Base-by-base conservation (phyloP, 2,329 filamentous ascomycete species). In the Aspergillus alliaceus region DNA sequence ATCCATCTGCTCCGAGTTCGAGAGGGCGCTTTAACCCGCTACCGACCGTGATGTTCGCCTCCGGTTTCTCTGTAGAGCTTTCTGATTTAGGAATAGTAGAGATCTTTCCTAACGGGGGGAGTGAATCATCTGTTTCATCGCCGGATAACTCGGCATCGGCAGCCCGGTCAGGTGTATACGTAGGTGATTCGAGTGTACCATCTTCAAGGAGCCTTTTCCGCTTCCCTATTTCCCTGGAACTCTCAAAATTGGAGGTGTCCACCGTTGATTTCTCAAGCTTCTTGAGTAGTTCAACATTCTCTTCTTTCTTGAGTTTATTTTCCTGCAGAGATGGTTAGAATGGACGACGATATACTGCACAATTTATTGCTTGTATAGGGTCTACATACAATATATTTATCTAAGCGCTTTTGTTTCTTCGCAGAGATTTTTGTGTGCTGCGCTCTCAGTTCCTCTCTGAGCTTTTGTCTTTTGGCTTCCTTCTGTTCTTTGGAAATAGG, bases 271-370 rank as follows among this genome's bases (percentile, higher is more conserved):
- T 82, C 18, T 90, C 90, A 25, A 99, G 82, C 71, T 95, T 93
- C 70, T 90, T 90, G 66, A 98, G 82, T 29, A 99, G 79, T 56
- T 87, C 89, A 27, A 90, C 82, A 68, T 91, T 96, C 74, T 98
- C 93, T 70, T 99, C 95, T 74, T 96, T 97, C 74, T 88, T 90
- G 46, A 99, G 80, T 81, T 99, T 99, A 57, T 84, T 95, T 68
- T 98, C 93, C 82, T 84, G 66, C 29, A 40, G 8, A 40, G 18
- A 20, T n/a, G 39, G 59, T 69, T 58, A 72, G 62, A 58, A 39
- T 46, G 24, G 12, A 37, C 18, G 12, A 37, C 18, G 18, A 11
- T n/a, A 24, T 25, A 31, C 15, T 2, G 15, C 27, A 14, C 14
- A 12, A 39, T 18, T 12, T 20, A 39, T 6, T 20, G 29, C 12